Percentiles rank a stretch among this genome's conserved stretches.
Evolutionary conservation across 306 rosid species (phyloP).

Genomic region (Canavalia ensiformis): DNA sequence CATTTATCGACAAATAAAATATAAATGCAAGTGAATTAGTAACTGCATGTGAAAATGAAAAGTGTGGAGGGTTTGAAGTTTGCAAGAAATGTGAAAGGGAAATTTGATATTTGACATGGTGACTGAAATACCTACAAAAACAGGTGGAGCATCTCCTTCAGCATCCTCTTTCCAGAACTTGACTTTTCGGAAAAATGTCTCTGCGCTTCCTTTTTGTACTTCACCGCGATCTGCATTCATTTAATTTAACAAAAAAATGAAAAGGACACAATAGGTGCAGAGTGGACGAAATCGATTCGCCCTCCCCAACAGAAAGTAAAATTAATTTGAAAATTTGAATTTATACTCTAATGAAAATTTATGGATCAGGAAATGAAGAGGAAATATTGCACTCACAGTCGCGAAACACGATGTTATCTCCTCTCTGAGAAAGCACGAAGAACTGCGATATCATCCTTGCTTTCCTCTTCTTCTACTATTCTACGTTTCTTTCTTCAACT

Average conservation of each 20-base stretch:
- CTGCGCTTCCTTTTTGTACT: constrained; percentile 85
- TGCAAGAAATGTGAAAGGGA: not conserved
- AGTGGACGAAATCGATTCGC: not conserved
- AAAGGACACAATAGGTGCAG: not conserved
- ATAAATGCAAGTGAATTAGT: not conserved
- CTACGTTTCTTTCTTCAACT: constrained; percentile 16
- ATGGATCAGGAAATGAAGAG: constrained; percentile 19
- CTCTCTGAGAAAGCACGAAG: constrained; percentile 94
- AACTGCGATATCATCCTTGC: constrained; percentile 83
- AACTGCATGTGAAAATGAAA: too few relatives aligned
- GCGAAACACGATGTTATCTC: constrained; percentile 93
- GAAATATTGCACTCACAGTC: constrained; percentile 59
- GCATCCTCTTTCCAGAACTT: constrained; percentile 91
- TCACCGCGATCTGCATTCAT: constrained; percentile 84
- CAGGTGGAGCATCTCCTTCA: constrained; percentile 95
- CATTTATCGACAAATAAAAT: not conserved
- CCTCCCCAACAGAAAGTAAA: not conserved
- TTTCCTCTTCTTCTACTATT: not conserved
- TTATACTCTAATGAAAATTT: not conserved
- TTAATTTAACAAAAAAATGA: not conserved
- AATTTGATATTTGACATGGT: constrained; percentile 17
- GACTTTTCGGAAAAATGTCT: constrained; percentile 87
- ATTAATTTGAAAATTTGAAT: not conserved
- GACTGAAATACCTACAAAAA: constrained; percentile 82
- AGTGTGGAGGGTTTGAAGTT: not conserved